Evolutionary conservation across 768 basidiomycete genomes (phyloP), one percentile per base, ranked within the genome.

Genomic region (Lentinula guzmanii): DNA sequence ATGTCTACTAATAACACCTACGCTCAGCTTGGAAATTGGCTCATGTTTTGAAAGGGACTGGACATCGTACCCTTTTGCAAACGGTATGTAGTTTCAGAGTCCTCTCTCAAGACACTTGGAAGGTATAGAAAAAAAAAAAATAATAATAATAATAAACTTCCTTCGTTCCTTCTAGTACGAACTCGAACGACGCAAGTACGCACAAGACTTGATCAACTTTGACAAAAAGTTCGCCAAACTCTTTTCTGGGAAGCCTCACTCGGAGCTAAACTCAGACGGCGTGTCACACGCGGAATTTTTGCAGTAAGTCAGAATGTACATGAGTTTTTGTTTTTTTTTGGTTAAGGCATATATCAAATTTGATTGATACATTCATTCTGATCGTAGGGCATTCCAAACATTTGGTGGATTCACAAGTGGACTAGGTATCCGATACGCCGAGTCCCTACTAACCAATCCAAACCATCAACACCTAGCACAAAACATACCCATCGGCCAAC

Each of bases 161-260:
- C n/a, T n/a, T n/a, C n/a, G n/a, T 6, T 28, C 21, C n/a, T 7
- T 57, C 13, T 58, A 89, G 88, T 90, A 90, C 68, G 86, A 90
- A 69, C 62, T 74, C 31, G 90, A 93, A 67, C 78, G 90, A 31
- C 79, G 82, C 55, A 82, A 81, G 65, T 88, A 83, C 62, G 89
- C 90, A 0, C 80, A 86, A 70, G 87, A 90, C 61, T 77, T 93
- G 62, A 91, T 91, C 61, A 65, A 80, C 53, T 90, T 89, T 66
- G 90, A 91, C 68, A 83, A 82, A 65, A 68, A 86, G 62, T 87
- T 85, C 63, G 78, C 86, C 7, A 75, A 76, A 13, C 72, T 89
- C n/a, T 89, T 89, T 69, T 89, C 87, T 21, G 82, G 82, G 42
- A 87, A 87, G 69, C 85, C 87, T 4, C 75, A 77, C 35, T 84